These are phyloP conservation scores for Kuraishia cidri DNA, from an alignment of 805 yeast species.

Conservation along the genomic window DNA sequence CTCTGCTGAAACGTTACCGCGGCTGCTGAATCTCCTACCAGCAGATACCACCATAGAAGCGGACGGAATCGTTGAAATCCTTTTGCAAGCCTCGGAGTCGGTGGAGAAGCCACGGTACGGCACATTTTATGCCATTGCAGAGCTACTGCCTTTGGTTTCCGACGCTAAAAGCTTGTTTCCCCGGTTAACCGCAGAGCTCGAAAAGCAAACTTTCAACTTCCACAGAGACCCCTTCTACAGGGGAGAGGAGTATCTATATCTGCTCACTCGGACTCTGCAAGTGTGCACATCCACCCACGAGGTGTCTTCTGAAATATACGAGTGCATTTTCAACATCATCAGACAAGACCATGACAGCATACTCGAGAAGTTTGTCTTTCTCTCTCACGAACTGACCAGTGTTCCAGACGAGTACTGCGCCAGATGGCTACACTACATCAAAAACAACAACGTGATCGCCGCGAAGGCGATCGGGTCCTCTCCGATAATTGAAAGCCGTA, in stretches of 20 bases:
- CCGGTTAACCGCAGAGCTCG: too few species aligned
- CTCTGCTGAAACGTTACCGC: slow-evolving; percentile 27
- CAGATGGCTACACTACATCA: slow-evolving; percentile 27
- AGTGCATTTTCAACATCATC: slow-evolving; percentile 18
- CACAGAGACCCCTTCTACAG: slow-evolving; percentile 22
- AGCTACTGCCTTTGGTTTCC: slow-evolving; percentile 8
- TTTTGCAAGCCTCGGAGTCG: not conserved
- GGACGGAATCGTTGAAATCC: not conserved
- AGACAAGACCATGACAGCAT: slow-evolving; percentile 12
- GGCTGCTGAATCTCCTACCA: slow-evolving; percentile 6
- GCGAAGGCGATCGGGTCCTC: slow-evolving; percentile 25
- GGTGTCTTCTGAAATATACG: slow-evolving; percentile 8
- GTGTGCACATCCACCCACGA: slow-evolving; percentile 2
- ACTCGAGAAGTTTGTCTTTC: slow-evolving; percentile 19
- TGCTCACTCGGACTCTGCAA: slow-evolving; percentile 8
- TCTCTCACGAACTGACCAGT: slow-evolving; percentile 8
- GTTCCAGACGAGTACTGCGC: slow-evolving; percentile 10
- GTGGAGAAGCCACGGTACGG: too few species aligned
- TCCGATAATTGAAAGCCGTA: slow-evolving; percentile 6
- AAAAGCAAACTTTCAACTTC: slow-evolving; percentile 16
- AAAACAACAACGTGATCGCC: slow-evolving; percentile 25
- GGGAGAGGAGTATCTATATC: slow-evolving; percentile 26
- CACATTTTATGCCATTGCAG: slow-evolving; percentile 12
- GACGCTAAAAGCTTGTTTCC: too few species aligned
- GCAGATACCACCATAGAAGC: not conserved